Conservation (phyloP, 495 filamentous ascomycete genomes). For the Podospora pseudoanserina region DNA sequence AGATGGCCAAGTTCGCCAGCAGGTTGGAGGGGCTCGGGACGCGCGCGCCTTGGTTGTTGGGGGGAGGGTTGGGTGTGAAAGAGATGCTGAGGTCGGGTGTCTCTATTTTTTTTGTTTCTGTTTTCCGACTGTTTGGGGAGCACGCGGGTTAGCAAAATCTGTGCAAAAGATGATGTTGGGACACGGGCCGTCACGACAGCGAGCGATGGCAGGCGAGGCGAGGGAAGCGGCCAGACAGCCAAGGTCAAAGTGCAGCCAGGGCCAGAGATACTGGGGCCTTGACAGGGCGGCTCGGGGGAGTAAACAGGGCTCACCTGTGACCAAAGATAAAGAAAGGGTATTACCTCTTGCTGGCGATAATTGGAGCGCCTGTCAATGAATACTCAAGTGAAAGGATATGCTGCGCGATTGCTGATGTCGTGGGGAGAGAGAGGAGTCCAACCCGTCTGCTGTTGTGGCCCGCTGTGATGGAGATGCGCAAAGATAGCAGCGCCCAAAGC, state of each 20-base stretch:
- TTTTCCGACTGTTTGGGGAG: constrained; percentile 14
- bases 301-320: constrained; percentile 20
- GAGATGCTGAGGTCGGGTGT: constrained; percentile 5
- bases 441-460: constrained; percentile 24
- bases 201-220: not conserved
- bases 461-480: constrained; percentile 10
- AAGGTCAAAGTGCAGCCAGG: not conserved
- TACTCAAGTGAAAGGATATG: constrained; percentile 33
- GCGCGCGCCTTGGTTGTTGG: not conserved
- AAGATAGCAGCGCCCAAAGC: not conserved
- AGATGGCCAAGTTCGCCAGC: not conserved
- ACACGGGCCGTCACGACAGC: not conserved
- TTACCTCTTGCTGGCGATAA: constrained; percentile 29
- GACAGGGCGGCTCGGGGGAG: not conserved
- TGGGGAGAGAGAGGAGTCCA: constrained; percentile 6
- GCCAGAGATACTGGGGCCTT: not conserved
- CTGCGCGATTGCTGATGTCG: constrained; percentile 18
- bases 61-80: constrained; percentile 4
- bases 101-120: constrained; percentile 20
- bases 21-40: not conserved
- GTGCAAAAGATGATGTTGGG: not conserved
- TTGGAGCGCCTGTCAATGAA: constrained; percentile 26
- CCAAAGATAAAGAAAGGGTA: constrained; percentile 26
- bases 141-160: constrained; percentile 15
- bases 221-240: not conserved